Base-by-base conservation (phyloP, 768 basidiomycete genomes). In the Boletus vermiculosoides region DNA sequence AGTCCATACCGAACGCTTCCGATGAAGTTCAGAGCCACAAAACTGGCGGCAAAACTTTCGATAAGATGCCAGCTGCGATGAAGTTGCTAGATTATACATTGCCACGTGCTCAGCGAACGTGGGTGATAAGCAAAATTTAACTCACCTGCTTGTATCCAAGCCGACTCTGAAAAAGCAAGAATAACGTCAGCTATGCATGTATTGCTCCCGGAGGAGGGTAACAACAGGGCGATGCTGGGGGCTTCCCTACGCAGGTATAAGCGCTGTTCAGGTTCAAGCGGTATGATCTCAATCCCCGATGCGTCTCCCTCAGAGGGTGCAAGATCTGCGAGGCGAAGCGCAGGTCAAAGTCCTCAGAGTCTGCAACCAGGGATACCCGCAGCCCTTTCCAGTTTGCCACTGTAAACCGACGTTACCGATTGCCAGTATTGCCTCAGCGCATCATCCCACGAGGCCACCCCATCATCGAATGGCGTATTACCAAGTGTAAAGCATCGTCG, bases 181-280 rank as follows among this genome's bases (percentile, higher is more conserved):
- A 54, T 9, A 68, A 60, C 36, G 79, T 90, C 73, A 92, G 87
- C 78, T 71, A 68, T 62, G 65, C 63, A 65, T 64, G 58, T 64
- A 53, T 69, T 64, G 68, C 78, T 77, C 74, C 71, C 66, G 63
- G 57, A 57, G 71, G 64, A 72, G 76, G 75, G 70, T 61, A 68
- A 71, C 68, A 71, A 72, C 70, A 74, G 75, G 76, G 71, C 65
- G 76, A 87, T 78, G 83, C 88, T 88, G 83, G 79, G 78, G 88
- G 88, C 88, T 91, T 94, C 91, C 91, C 92, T 93, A 91, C 92
- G 93, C 92, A 92, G 90, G 90, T 92, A 81, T 93, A 82, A 92
- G 84, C 89, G 81, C 91, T 92, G 88, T 82, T 91, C 93, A 94
- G 91, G 92, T 94, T 94, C 90, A 74, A 84, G 86, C 93, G 92